These are phyloP conservation scores for Thinopyrum obtusiflorum DNA, from an alignment of 202 grass and related monocot genomes.

Conservation along the genomic window DNA sequence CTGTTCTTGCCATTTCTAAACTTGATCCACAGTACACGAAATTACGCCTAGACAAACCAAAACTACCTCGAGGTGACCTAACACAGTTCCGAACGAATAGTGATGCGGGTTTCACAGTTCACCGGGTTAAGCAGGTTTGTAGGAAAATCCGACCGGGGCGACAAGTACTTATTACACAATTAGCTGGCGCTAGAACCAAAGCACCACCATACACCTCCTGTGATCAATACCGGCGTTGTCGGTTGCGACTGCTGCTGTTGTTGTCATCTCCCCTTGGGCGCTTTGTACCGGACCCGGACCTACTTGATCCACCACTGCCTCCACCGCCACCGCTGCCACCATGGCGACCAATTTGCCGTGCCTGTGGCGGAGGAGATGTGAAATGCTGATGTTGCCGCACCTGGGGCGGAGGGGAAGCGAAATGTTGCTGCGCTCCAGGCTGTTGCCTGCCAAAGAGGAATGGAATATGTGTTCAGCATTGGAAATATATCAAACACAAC, in stretches of 20 bases:
- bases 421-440: slow-evolving; percentile 19
- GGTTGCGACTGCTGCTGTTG: slow-evolving; percentile 22
- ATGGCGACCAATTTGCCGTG: background rate
- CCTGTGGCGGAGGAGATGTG: slow-evolving; percentile 10
- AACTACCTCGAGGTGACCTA: background rate
- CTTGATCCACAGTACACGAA: background rate
- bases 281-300: slow-evolving; percentile 6
- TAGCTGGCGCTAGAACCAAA: background rate
- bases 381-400: background rate
- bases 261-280: slow-evolving; percentile 33
- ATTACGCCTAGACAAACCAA: background rate
- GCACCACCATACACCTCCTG: background rate
- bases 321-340: background rate
- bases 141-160: background rate
- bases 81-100: background rate
- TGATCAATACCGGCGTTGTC: slow-evolving; percentile 45
- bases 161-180: background rate
- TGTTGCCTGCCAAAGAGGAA: slow-evolving; percentile 36
- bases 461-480: background rate
- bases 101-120: background rate
- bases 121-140: background rate
- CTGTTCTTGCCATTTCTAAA: background rate
- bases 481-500: background rate
- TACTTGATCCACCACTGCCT: slow-evolving; percentile 17
- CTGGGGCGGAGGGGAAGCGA: slow-evolving; percentile 23